phyloP scores from a whole-genome alignment of 108 stramenopile species.

The Stephanodiscus minutulus region DNA sequence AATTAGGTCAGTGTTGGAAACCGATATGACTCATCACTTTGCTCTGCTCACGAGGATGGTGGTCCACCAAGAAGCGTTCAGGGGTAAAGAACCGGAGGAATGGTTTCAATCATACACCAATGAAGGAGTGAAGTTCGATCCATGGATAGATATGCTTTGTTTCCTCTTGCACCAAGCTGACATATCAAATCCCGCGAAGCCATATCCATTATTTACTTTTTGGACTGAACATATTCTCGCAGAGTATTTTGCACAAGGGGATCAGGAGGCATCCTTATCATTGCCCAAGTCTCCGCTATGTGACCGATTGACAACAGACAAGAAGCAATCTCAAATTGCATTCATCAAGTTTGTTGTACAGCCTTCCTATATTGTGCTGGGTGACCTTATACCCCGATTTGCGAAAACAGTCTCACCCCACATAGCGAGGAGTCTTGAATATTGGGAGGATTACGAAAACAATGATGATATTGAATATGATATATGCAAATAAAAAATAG shows the following conservation, averaged over 20 bases:
- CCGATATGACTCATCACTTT: conserved; percentile 73
- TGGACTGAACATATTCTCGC: conserved; percentile 73
- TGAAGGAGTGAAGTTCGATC: conserved; percentile 21
- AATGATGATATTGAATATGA: background rate
- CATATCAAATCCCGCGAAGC: conserved; percentile 77
- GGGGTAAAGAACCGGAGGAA: conserved; percentile 21
- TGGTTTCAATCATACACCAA: conserved; percentile 19
- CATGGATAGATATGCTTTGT: conserved; percentile 41
- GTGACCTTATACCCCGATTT: conserved; percentile 41
- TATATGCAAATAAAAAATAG: background rate
- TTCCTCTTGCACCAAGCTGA: conserved; percentile 74
- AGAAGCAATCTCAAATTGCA: conserved; percentile 75
- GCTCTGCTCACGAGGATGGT: conserved; percentile 37
- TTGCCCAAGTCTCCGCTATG: conserved; percentile 76
- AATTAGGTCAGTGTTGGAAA: conserved; percentile 57
- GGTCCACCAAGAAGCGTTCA: conserved; percentile 15
- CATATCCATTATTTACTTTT: conserved; percentile 44
- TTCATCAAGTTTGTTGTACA: conserved; percentile 87
- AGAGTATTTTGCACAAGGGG: conserved; percentile 74
- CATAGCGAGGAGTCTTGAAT: conserved; percentile 41
- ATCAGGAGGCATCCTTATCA: conserved; percentile 58
- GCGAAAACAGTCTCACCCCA: conserved; percentile 25
- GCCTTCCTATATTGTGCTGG: conserved; percentile 61
- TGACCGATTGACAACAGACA: conserved; percentile 54
- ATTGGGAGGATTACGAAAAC: conserved; percentile 32